phyloP scores from a whole-genome alignment of 805 yeast genomes.

The Hemisphaericaspora nanyangensis region DNA sequence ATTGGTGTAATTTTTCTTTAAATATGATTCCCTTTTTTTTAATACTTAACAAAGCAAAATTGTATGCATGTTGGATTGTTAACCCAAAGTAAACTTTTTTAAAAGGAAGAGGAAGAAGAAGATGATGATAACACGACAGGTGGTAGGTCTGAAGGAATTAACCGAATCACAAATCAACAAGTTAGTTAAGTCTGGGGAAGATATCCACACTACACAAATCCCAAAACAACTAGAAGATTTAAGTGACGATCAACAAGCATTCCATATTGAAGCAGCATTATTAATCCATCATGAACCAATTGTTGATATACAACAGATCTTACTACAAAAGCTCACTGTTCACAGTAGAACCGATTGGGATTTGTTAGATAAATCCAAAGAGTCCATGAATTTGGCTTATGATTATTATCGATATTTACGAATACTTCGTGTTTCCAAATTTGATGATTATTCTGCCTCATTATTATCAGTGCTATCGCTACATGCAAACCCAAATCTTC shows the following conservation, averaged over 20 bases:
- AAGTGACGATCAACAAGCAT: background rate
- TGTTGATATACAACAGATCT: background rate
- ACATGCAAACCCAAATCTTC: constrained; percentile 25
- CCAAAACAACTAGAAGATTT: background rate
- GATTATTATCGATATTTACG: background rate
- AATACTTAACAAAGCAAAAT: too few species aligned
- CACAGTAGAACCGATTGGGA: background rate
- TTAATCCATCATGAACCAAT: background rate
- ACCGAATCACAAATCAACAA: background rate
- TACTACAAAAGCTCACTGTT: background rate
- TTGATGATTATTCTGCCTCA: background rate
- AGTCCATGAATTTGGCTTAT: background rate
- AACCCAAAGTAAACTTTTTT: too few species aligned
- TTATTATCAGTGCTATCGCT: too few species aligned
- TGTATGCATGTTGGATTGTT: too few species aligned
- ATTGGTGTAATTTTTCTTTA: too few species aligned
- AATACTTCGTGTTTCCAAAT: background rate
- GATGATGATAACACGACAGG: background rate
- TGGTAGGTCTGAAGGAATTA: background rate
- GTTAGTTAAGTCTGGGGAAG: background rate
- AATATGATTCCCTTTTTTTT: too few species aligned
- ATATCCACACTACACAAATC: background rate
- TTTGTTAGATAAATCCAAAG: background rate
- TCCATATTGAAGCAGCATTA: background rate
- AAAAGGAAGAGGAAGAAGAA: too few species aligned